Base-by-base conservation (phyloP, 2,329 filamentous ascomycete genomes). In the Trichoderma arundinaceum region DNA sequence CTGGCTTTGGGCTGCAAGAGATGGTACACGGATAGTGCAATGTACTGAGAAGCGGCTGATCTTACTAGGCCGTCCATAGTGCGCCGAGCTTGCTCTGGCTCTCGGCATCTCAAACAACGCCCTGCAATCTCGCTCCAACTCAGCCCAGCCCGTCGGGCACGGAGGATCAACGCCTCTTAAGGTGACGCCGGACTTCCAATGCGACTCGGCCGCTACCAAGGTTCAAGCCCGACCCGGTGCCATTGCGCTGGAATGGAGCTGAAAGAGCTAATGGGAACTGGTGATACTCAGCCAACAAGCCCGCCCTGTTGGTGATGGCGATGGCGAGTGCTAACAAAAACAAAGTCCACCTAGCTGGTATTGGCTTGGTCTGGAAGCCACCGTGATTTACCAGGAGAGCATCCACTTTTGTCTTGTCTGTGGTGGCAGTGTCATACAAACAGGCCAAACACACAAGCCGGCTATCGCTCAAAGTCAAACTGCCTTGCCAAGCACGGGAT, bases 221-320 rank as follows among this genome's bases (percentile, higher is more conserved):
- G 17, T 56, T 32, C 61, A 41, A 56, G 52, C 41, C 52, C 43
- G 61, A 49, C 52, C 61, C 61, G 52, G 22, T 32, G 41, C 51
- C 43, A 57, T 56, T 64, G 61, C 61, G 17, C 32, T 57, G 61
- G 52, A 57, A 64, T 64, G 51, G 51, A 64, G 43, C 39, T 41
- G 13, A n/a, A 12, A 44, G 56, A 28, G 22, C 22, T 28, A 28
- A 28, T 4, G 22, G 4, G 22, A 28, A 28, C 22, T 28, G 22
- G 22, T 28, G 22, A 28, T 28, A 28, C 22, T 28, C 22, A 28
- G 22, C 22, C 22, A 28, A 28, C 22, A 28, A 28, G 22, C 22
- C 22, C 22, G 22, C 22, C 22, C 22, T 4, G 46, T 12, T 49
- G 44, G 44, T 46, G 19, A 48, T 59, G 43, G 8, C 4, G 35